These are phyloP conservation scores for Penicillium ucsense DNA, from an alignment of 495 filamentous ascomycete species.

Conservation along the genomic window DNA sequence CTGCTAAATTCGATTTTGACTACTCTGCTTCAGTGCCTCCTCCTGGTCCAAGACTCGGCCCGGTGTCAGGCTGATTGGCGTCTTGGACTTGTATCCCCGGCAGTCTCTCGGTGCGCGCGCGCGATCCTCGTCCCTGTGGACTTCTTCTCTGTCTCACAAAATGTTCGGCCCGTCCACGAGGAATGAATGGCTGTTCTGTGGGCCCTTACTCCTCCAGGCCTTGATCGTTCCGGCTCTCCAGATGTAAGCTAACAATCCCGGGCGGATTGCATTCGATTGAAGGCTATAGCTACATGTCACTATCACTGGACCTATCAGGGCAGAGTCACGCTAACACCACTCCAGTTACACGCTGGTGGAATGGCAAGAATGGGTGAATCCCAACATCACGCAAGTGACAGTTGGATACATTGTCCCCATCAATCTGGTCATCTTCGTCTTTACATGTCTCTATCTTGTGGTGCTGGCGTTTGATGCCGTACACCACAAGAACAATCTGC, in stretches of 20 bases:
- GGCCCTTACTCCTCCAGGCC: constrained; percentile 7
- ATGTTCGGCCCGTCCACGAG: neutral
- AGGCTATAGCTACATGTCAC: too few species aligned
- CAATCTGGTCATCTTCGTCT: constrained; percentile 10
- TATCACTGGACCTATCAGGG: too few species aligned
- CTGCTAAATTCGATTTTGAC: too few species aligned
- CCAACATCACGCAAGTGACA: constrained; percentile 9
- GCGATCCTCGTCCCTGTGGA: neutral
- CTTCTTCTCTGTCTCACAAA: neutral
- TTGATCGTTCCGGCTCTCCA: constrained; percentile 5
- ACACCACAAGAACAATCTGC: constrained; percentile 15
- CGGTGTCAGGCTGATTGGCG: too few species aligned
- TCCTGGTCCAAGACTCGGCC: too few species aligned
- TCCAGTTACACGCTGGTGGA: constrained; percentile 9
- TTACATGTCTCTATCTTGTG: constrained; percentile 10
- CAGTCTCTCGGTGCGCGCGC: too few species aligned
- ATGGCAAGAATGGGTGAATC: constrained; percentile 13
- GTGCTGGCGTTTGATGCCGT: constrained; percentile 12
- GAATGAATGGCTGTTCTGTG: constrained; percentile 11
- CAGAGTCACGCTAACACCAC: neutral
- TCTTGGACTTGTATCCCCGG: too few species aligned
- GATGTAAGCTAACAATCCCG: constrained; percentile 4
- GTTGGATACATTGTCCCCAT: constrained; percentile 10
- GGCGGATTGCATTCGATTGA: neutral
- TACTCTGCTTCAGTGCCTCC: too few species aligned